Conservation (phyloP, 495 filamentous ascomycete species). For the Aspergillus bridgeri region DNA sequence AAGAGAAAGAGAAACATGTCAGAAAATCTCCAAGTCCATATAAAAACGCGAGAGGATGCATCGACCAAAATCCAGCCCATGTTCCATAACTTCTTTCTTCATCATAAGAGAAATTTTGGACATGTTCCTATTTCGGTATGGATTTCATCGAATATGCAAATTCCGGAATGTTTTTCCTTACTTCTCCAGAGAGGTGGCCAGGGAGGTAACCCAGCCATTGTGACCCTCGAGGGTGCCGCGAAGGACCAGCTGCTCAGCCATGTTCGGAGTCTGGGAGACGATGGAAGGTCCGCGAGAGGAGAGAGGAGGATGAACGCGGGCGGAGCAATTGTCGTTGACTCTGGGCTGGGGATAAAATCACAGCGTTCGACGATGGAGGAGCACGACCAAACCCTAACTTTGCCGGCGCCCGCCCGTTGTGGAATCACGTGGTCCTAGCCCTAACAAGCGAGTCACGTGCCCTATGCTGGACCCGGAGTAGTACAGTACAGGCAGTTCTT, state of each 20-base stretch:
- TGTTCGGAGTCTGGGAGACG: constrained; percentile 51
- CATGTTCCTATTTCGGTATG: constrained; percentile 7
- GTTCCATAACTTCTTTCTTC: constrained; percentile 3
- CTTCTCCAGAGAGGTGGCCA: constrained; percentile 99
- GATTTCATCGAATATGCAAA: background rate
- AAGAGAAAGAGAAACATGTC: constrained; percentile 30
- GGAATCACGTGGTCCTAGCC: constrained; percentile 27
- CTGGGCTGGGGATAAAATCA: constrained; percentile 46
- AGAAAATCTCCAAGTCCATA: constrained; percentile 31
- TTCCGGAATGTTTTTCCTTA: constrained; percentile 47
- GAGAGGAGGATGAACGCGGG: constrained; percentile 35
- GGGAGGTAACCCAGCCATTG: constrained; percentile 67
- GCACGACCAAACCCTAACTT: constrained; percentile 43
- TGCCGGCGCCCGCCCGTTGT: constrained; percentile 30
- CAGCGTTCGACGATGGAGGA: constrained; percentile 33
- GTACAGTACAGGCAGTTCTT: too few species aligned
- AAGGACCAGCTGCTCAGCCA: constrained; percentile 96
- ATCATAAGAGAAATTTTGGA: constrained; percentile 3
- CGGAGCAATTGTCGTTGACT: constrained; percentile 48
- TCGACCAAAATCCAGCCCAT: background rate
- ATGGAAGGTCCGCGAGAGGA: constrained; percentile 43
- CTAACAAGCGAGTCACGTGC: constrained; percentile 10
- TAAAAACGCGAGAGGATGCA: constrained; percentile 3
- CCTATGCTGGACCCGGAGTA: background rate
- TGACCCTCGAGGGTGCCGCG: constrained; percentile 98